Conservation (phyloP, 305 asterid genomes). For the Fraxinus platypoda region DNA sequence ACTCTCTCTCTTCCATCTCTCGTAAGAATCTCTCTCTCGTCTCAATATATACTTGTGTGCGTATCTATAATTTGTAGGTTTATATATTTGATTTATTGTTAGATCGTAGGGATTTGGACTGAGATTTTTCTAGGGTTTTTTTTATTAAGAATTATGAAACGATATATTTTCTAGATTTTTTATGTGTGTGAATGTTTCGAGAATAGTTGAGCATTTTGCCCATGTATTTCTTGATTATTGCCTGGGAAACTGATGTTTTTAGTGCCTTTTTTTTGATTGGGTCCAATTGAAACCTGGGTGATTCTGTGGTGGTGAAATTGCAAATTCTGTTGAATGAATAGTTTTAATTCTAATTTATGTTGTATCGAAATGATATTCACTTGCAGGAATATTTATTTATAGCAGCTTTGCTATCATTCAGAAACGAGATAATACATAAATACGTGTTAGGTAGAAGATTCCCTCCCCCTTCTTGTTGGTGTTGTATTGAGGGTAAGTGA, state of each 20-base stretch:
- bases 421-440: neutral
- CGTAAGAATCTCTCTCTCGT: slow-evolving; percentile 31
- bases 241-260: neutral
- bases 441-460: neutral
- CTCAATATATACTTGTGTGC: neutral
- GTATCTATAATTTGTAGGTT: neutral
- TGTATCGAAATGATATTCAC: neutral
- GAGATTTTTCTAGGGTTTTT: slow-evolving; percentile 31
- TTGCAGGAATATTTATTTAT: neutral
- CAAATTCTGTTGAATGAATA: neutral
- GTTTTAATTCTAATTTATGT: slow-evolving; percentile 8
- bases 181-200: slow-evolving; percentile 10
- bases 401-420: neutral
- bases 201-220: neutral
- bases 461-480: neutral
- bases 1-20: slow-evolving; percentile 13
- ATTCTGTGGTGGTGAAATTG: slow-evolving; percentile 11
- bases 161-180: neutral
- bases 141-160: slow-evolving; percentile 9
- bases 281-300: slow-evolving; percentile 2
- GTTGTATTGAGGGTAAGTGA: neutral
- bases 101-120: slow-evolving; percentile 33
- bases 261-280: neutral
- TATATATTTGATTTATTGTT: slow-evolving; percentile 7
- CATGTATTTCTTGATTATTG: slow-evolving; percentile 8